Base-by-base conservation (phyloP, 768 basidiomycete genomes). In the Tylopilus sp. region DNA sequence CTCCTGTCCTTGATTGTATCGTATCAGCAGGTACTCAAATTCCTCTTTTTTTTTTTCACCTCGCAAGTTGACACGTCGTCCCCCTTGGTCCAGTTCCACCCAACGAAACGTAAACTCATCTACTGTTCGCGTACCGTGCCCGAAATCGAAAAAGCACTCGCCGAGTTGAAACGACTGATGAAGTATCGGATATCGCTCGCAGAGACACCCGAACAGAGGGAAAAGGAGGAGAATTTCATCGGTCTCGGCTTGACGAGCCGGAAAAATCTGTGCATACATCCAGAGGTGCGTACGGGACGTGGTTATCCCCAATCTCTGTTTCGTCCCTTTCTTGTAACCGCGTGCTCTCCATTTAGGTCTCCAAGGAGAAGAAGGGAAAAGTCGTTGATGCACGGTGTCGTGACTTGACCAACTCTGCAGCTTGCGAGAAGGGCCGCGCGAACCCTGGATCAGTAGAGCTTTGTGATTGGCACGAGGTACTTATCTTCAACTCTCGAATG, bases 81-180 rank as follows among this genome's bases (percentile, higher is more conserved):
- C 36, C 50, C 51, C 52, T 1, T 40, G 21, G n/a, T 22, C 55
- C 68, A 97, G 93, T 95, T 92, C 71, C 90, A 93, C 68, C 90
- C 93, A 20, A 88, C 87, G 7, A 85, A 86, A 54, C 81, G 97
- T 54, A 98, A 98, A 69, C 84, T 99, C 51, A 87, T 99, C 55
- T 99, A 99, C 69, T 99, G 97, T 69, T 98, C 97, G 10, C 94
- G 97, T 62, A 99, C 97, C 10, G 97, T 99, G 9, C 97, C 97
- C 3, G 97, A 99, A 73, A 99, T 99, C 57, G 97, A 99, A 69
- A 99, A 99, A 68, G 97, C 95, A 0, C 75, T 99, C 51, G 84
- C 94, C 4, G 97, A 99, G 71, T 72, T 99, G 66, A 97, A 98
- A 67, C 76, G 95, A 44, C 73, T 99, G 20, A 91, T 99, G 83